Evolutionary conservation across 768 basidiomycete genomes (phyloP), one percentile per base, ranked within the genome.

Genomic region (Kwoniella heveanensis): DNA sequence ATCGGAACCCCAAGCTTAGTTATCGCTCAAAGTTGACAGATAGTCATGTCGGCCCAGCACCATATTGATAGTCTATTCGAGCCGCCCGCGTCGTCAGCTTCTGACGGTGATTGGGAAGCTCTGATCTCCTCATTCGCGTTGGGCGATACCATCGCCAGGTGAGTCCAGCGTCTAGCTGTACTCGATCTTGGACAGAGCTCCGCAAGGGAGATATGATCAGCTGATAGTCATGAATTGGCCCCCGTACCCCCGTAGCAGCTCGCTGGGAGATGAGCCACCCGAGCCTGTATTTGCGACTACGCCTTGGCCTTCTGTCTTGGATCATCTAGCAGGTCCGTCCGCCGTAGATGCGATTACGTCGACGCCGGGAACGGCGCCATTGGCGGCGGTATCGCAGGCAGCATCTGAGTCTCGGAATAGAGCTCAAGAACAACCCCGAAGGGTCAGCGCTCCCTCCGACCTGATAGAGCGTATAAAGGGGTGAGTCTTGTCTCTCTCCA

Each of bases 31-130:
- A 13, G 6, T 6, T 13, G 32, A 6, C 13, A 6, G 32, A 8
- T 44, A 8, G 39, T 8, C 27, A 62, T 62, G 60, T 62, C 60
- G 19, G 52, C 30, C 12, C 53, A 62, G 32, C 29, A 37, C 17
- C 60, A 62, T 30, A 25, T 62, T 17, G 30, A 54, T 25, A 54
- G 25, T 8, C 56, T 55, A 9, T 62, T 62, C 54, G 53, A 46
- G 22, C 8, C 15, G 1, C 49, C 36, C 7, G 15, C 51, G 0
- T 30, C 39, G 19, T 46, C 51, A n/a, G 50, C 55, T 25, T 25
- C 47, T 12, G 55, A 57, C 49, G 47, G 29, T 21, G 62, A 64
- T 22, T 64, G 62, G 62, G 55, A 64, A 32, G 46, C 30, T 2
- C 24, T 64, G 22, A 52, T 64, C 26, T 24, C 25, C 10, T 39